These are phyloP conservation scores for Malus sylvestris DNA, from an alignment of 306 rosid genomes.

Conservation along the genomic window DNA sequence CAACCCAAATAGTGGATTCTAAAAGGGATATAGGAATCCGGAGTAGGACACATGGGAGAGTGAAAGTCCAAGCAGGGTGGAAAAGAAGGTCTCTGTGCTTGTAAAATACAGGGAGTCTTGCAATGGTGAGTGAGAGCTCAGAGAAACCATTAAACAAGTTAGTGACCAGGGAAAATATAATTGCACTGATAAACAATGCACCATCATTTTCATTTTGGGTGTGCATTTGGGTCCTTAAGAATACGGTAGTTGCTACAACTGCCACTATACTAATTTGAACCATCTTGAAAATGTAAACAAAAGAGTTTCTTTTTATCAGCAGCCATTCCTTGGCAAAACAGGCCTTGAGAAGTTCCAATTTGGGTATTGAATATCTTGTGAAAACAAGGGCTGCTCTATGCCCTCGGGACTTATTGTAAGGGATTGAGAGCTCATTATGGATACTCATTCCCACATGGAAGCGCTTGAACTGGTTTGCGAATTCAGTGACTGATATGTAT, in stretches of 20 bases:
- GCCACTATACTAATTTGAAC: constrained; percentile 41
- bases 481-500: constrained; percentile 50
- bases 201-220: constrained; percentile 47
- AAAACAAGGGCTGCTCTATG: constrained; percentile 74
- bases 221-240: constrained; percentile 60
- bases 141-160: constrained; percentile 81
- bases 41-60: constrained; percentile 61
- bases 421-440: constrained; percentile 35
- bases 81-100: constrained; percentile 87
- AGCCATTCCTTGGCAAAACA: constrained; percentile 77
- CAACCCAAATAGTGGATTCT: constrained; percentile 55
- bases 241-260: constrained; percentile 46
- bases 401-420: constrained; percentile 45
- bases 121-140: constrained; percentile 58
- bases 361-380: constrained; percentile 40
- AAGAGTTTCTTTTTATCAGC: constrained; percentile 56
- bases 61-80: constrained; percentile 87
- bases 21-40: constrained; percentile 52
- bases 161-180: constrained; percentile 45
- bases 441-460: constrained; percentile 58
- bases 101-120: constrained; percentile 80
- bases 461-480: constrained; percentile 48
- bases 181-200: constrained; percentile 52
- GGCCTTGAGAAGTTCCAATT: constrained; percentile 47
- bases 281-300: constrained; percentile 60